Percentiles rank a stretch among this genome's conserved stretches.
These are phyloP conservation scores for Penicillium cataractarum DNA, from an alignment of 495 filamentous ascomycete species.

Conservation along the genomic window DNA sequence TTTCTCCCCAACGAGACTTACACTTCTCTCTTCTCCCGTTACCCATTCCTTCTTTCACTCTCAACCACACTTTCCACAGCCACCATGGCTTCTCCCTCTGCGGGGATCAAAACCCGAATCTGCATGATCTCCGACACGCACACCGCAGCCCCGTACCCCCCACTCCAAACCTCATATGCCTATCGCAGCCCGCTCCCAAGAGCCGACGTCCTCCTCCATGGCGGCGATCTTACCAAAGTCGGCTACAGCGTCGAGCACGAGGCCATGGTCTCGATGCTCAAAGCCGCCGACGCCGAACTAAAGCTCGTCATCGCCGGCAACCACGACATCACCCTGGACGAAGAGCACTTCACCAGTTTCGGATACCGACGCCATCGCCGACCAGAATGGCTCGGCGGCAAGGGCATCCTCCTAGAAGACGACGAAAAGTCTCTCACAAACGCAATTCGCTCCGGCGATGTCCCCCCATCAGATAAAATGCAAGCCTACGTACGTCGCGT, in stretches of 20 bases:
- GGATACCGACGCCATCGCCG: constrained; percentile 40
- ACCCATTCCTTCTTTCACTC: neutral
- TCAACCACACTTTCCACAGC: neutral
- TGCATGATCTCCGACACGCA: constrained; percentile 70
- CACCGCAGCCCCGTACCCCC: constrained; percentile 38
- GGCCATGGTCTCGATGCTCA: constrained; percentile 56
- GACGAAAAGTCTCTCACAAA: constrained; percentile 15
- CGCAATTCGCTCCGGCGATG: constrained; percentile 5
- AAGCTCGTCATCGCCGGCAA: constrained; percentile 84
- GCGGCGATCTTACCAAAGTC: constrained; percentile 70
- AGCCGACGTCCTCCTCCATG: constrained; percentile 71
- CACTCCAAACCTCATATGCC: constrained; percentile 27
- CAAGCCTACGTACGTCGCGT: constrained; percentile 29
- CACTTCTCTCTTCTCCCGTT: constrained; percentile 11
- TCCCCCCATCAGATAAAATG: constrained; percentile 10
- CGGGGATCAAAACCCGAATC: constrained; percentile 51
- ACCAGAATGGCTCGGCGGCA: constrained; percentile 22
- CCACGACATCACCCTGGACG: constrained; percentile 75
- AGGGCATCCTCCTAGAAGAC: constrained; percentile 13
- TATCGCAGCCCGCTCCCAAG: constrained; percentile 55
- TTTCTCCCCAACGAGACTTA: neutral
- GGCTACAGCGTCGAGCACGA: constrained; percentile 60
- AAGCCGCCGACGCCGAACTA: constrained; percentile 60
- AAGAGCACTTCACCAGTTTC: constrained; percentile 45
- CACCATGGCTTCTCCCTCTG: constrained; percentile 22